Base-by-base conservation (phyloP, 1,139 yeast genomes). In the Yamadazyma diospyri region DNA sequence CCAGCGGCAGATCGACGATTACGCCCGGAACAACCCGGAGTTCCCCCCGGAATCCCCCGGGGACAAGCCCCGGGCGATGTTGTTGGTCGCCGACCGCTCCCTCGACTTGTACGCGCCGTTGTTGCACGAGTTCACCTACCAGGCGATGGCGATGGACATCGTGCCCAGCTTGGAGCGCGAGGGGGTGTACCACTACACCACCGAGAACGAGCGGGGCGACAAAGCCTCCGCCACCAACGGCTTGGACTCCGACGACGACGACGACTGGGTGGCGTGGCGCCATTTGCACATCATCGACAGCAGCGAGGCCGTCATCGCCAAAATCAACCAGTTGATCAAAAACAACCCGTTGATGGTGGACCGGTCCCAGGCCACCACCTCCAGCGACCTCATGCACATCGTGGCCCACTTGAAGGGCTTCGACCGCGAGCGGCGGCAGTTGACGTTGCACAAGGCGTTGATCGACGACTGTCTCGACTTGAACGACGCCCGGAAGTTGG, bases 41-140 rank as follows among this genome's bases (percentile, higher is more conserved):
- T 83, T 80, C 51, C 74, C 74, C 8, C 81, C 83, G 1, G 76
- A 78, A 1, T 66, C 72, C 2, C 62, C 64, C 11, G 69, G 72
- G 30, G 65, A 69, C 31, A 66, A 81, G 43, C 86, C 85, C 11
- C 69, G 95, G 44, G 76, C 96, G 0, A 70, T 86, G 1, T 69
- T 89, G 45, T 57, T 92, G 32, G 76, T 92, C 20, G 66, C 85
- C 5, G 98, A 92, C 57, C 69, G 99, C 41, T 72, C 95, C 1
- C 55, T 88, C 53, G 98, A 94, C 55, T 66, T 84, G 37, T 76
- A 76, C 50, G 85, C 95, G 4, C 96, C 97, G 0, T 55, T 94
- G 30, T 59, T 89, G 35, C 98, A 92, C 56, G 96, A 88, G 53
- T 87, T 89, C 57, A 77, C 83, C n/a, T 94, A 88, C 56, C 95